Conservation (phyloP, 345 rosid genomes). For the Rhodamnia argentea region DNA sequence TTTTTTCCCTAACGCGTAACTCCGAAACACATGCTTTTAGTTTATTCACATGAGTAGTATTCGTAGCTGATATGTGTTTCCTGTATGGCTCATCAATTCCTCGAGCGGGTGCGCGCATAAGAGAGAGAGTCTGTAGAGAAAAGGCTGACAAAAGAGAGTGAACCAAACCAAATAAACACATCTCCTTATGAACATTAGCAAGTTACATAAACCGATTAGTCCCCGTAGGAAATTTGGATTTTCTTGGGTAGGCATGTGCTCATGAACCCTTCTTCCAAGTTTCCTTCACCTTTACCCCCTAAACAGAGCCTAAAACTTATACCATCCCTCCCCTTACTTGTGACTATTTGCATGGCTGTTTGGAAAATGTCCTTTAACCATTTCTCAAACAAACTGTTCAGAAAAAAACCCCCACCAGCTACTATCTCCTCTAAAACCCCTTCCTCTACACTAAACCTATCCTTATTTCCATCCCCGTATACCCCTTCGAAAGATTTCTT, state of each 20-base stretch:
- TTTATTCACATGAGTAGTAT: background rate
- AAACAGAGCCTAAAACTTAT: constrained; percentile 32
- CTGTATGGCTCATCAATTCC: background rate
- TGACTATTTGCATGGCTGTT: constrained; percentile 32
- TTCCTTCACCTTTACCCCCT: constrained; percentile 17
- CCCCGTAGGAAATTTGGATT: constrained; percentile 31
- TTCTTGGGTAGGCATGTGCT: constrained; percentile 43
- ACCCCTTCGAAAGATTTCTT: constrained; percentile 28
- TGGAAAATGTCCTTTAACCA: constrained; percentile 70
- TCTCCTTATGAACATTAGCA: background rate
- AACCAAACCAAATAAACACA: background rate
- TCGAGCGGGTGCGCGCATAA: no score
- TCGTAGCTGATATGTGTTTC: no score
- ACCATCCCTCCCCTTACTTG: constrained; percentile 31
- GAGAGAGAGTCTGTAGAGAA: background rate
- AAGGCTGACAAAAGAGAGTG: background rate
- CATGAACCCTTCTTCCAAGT: constrained; percentile 29
- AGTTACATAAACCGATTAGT: constrained; percentile 9
- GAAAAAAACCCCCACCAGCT: constrained; percentile 18
- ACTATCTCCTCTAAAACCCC: constrained; percentile 39
- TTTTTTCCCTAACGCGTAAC: background rate
- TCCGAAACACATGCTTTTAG: background rate
- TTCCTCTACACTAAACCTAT: constrained; percentile 40
- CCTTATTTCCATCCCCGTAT: constrained; percentile 24
- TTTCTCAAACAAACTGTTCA: constrained; percentile 44